Evolutionary conservation across 768 basidiomycete genomes (phyloP), one percentile per base, ranked within the genome.

Genomic region (Pisolithus orientalis): DNA sequence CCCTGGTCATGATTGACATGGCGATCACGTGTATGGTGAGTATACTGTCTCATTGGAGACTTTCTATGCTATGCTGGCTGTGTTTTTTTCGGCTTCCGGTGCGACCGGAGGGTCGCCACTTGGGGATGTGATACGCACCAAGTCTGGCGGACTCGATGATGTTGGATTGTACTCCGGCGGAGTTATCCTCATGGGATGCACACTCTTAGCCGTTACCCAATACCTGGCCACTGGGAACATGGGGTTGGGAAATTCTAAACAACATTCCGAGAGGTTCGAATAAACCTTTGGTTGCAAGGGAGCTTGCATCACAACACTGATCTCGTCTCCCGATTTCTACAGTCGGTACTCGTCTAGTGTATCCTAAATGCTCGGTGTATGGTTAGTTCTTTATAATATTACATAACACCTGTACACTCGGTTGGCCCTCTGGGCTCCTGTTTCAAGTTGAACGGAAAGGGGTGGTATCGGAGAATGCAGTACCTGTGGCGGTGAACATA

Each of bases 191-290:
- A 27, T 50, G 21, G 53, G 53, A 8, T 54, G 48, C 11, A 32
- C 47, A 17, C 38, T 50, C 32, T 38, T 54, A 4, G 10, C 44
- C 29, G 14, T 50, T 25, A 45, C 53, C 14, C 53, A 49, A 37
- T 29, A 31, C 16, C 43, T 53, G 24, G 53, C 53, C 53, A 16
- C 16, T 53, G 7, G 53, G 53, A 17, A 38, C 45, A n/a, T 53
- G 53, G 53, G 53, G 16, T n/a, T n/a, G 53, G 53, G 16, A 53
- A 53, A 25, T 53, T 53, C 40, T 53, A 40, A 38, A 25, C 32
- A 25, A 1, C 13, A n/a, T 34, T 24, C 6, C 6, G 16, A 4
- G 44, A 31, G 3, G 11, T 17, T 37, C 17, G n/a, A 11, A 14
- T 34, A 11, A 34, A 34, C 34, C 34, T 13, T 34, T 21, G 21